Evolutionary conservation across 805 yeast genomes (phyloP).

Genomic region (Kregervanrija pseudodelftensis): DNA sequence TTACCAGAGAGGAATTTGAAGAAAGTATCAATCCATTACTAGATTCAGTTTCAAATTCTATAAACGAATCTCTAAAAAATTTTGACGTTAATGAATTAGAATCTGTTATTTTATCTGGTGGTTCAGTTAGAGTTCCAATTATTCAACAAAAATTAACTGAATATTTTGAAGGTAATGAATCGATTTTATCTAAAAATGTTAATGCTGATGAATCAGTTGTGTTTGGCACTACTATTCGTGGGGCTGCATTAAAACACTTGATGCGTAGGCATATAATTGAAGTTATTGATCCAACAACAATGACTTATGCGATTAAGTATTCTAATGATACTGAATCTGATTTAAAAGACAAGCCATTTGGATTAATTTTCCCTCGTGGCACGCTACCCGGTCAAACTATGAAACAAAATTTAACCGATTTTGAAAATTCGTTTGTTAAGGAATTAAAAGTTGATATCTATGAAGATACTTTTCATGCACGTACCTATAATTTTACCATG

Average conservation of each 20-base stretch:
- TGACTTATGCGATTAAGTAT: conserved; percentile 4
- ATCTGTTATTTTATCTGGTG: conserved; percentile 81
- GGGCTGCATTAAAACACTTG: conserved; percentile 63
- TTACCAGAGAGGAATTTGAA: conserved; percentile 84
- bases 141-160: conserved; percentile 57
- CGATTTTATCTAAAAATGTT: conserved; percentile 63
- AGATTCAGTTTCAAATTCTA: conserved; percentile 45
- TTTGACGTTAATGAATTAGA: conserved; percentile 16
- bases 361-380: conserved; percentile 4
- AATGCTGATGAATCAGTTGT: conserved; percentile 96
- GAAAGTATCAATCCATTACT: conserved; percentile 38
- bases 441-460: conserved; percentile 28
- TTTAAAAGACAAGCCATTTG: neutral
- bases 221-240: conserved; percentile 81
- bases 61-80: conserved; percentile 41
- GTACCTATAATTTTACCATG: conserved; percentile 13
- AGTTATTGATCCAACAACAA: conserved; percentile 7
- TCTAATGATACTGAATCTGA: neutral
- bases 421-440: conserved; percentile 10
- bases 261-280: conserved; percentile 55
- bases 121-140: conserved; percentile 84
- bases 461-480: conserved; percentile 16
- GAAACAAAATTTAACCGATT: conserved; percentile 4
- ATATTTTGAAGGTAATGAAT: conserved; percentile 47
- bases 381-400: conserved; percentile 1